A percentile compares a stretch with the other conserved stretches of the same genome.
Conservation (phyloP, 441 rosid genomes). For the Geranium incanum region DNA sequence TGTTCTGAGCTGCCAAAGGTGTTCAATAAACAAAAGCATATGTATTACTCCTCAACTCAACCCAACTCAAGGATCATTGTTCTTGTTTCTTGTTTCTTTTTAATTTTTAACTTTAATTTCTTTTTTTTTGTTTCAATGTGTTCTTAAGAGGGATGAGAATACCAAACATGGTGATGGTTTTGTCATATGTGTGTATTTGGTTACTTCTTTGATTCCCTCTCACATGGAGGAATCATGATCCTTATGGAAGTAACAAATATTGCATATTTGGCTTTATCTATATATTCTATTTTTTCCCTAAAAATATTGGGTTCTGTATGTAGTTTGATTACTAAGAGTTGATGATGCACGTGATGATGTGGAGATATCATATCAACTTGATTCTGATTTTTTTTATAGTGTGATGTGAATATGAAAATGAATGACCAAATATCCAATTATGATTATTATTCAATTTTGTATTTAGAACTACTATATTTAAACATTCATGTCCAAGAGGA, state of each 20-base stretch:
- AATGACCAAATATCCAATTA: not conserved
- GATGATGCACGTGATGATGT: not conserved
- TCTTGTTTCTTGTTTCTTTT: not conserved
- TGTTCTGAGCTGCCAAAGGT: slow-evolving; percentile 31
- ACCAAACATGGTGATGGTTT: not conserved
- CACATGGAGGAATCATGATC: not conserved
- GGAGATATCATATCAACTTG: slow-evolving; percentile 16
- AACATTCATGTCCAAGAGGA: slow-evolving; percentile 13
- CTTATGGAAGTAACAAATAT: not conserved
- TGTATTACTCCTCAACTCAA: not conserved
- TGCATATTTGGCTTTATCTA: not conserved
- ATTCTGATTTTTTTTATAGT: not conserved
- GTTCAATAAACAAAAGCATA: too few relatives aligned
- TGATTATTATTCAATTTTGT: not conserved
- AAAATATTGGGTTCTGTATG: not conserved
- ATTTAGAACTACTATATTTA: slow-evolving; percentile 6
- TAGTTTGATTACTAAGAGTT: too few relatives aligned
- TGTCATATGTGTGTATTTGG: not conserved
- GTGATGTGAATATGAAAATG: slow-evolving; percentile 9
- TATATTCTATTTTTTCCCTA: too few relatives aligned
- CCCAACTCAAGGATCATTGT: not conserved
- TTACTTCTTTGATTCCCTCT: not conserved
- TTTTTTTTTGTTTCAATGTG: not conserved
- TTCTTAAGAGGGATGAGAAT: not conserved
- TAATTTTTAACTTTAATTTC: not conserved